Evolutionary conservation across 345 rosid genomes (phyloP).

Genomic region (Lumnitzera littorea): DNA sequence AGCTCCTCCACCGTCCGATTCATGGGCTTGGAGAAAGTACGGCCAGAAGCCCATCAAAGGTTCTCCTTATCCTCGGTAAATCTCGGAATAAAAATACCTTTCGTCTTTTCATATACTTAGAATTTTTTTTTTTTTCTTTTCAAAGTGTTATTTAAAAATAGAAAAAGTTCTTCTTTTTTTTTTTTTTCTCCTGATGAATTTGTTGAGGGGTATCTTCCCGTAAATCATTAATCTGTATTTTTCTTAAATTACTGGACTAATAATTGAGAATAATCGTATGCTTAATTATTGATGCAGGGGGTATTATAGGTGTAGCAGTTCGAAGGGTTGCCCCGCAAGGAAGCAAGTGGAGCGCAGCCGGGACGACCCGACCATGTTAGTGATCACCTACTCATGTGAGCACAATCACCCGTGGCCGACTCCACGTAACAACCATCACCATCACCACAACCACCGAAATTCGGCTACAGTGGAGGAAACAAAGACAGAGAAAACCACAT

Average conservation of each 20-base stretch:
- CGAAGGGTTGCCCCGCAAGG: slow-evolving; percentile 95
- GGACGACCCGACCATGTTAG: slow-evolving; percentile 71
- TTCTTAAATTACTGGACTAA: not conserved
- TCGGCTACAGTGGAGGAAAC: not conserved
- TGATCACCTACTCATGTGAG: slow-evolving; percentile 79
- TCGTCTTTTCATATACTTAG: too few relatives aligned
- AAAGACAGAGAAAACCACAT: not conserved
- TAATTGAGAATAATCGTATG: not conserved
- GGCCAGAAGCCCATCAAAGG: slow-evolving; percentile 99
- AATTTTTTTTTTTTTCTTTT: too few relatives aligned
- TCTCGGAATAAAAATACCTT: not conserved
- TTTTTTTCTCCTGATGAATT: too few relatives aligned
- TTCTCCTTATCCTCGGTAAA: slow-evolving; percentile 83
- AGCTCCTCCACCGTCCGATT: slow-evolving; percentile 87
- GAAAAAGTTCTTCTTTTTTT: too few relatives aligned
- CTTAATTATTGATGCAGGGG: slow-evolving; percentile 39
- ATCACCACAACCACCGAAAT: slow-evolving; percentile 17
- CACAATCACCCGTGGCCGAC: slow-evolving; percentile 95
- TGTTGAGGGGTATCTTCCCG: too few relatives aligned
- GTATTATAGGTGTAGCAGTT: slow-evolving; percentile 91
- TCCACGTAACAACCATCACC: slow-evolving; percentile 31
- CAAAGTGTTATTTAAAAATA: too few relatives aligned
- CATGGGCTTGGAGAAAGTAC: slow-evolving; percentile 99
- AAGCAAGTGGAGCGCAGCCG: slow-evolving; percentile 97
- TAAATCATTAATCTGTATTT: not conserved